Base-by-base conservation (phyloP, 2,329 filamentous ascomycete species). In the Penicillium sp. region DNA sequence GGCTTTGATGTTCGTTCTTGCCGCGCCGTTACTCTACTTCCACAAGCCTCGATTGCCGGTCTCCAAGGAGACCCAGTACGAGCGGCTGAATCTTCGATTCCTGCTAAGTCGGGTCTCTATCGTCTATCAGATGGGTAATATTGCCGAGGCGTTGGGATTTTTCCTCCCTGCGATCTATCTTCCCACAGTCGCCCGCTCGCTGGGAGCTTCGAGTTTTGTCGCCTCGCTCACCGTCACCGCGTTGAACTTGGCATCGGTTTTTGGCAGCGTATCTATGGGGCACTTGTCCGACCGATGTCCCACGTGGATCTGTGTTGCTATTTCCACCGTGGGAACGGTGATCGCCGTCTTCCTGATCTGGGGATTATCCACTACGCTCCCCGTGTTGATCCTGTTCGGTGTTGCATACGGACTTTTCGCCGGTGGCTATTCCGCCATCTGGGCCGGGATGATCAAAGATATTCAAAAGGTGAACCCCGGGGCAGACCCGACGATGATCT, bases 401-500 rank as follows among this genome's bases (percentile, higher is more conserved):
- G 44, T 75, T 4, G 49, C 69, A 0, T 76, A 76, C 47, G 74
- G 73, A 4, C 62, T 75, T 36, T 75, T 74, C 36, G 73, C 67
- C 0, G 69, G 70, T 0, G 70, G 70, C 2, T 75, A 68, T 46
- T 71, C 68, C 1, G 61, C 66, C 2, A 66, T 68, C 3, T 77
- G 73, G 70, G 67, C 72, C 9, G 71, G 71, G 1, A 72, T 76
- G 18, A 69, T 75, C 28, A 66, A 64, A 12, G 67, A 74, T 33
- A 69, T 74, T 3, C 62, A 66, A 43, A 59, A 63, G 35, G 66
- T 63, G 39, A 63, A 69, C 12, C 51, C 56, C 1, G 52, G 48
- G 4, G 64, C 70, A 0, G 76, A 79, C 38, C 63, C 72, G 3
- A 72, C 74, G 0, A 72, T 79, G 52, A 67, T 78, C 1, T 75